Percentiles rank a stretch among this genome's conserved stretches.
Evolutionary conservation across 768 basidiomycete species (phyloP).

Genomic region (Gloeopeniophorella convolvens): DNA sequence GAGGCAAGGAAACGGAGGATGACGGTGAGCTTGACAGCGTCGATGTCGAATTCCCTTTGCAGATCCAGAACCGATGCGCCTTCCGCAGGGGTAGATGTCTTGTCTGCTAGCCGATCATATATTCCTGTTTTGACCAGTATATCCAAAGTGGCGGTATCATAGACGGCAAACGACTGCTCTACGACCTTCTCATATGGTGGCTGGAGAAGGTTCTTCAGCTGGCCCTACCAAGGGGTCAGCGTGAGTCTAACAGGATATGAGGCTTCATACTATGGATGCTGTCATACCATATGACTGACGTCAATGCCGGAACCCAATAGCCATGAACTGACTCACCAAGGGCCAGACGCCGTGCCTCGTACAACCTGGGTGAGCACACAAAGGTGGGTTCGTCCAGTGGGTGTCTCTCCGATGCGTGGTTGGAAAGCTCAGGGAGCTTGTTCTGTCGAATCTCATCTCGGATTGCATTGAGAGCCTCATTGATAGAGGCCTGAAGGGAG

Average conservation of each 20-base stretch:
- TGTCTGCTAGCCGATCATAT: constrained; percentile 15
- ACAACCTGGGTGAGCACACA: constrained; percentile 1
- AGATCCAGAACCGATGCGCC: constrained; percentile 18
- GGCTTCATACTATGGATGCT: no score
- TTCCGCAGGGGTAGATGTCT: neutral
- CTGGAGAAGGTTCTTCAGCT: constrained; percentile 19
- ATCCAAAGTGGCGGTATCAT: constrained; percentile 20
- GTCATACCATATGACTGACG: no score
- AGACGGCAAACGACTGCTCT: constrained; percentile 20
- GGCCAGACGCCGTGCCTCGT: constrained; percentile 4
- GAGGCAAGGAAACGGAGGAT: constrained; percentile 20
- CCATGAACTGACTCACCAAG: constrained; percentile 1
- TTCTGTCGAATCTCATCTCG: constrained; percentile 5
- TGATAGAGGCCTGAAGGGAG: constrained; percentile 21
- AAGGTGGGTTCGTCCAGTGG: constrained; percentile 4
- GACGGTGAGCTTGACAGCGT: constrained; percentile 15
- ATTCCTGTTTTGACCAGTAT: constrained; percentile 20
- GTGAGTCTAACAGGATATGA: neutral
- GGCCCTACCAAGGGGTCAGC: constrained; percentile 14
- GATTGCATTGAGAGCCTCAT: constrained; percentile 18
- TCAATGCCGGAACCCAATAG: neutral
- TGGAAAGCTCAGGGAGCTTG: constrained; percentile 1
- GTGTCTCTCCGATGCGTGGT: constrained; percentile 1
- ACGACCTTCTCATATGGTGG: constrained; percentile 21
- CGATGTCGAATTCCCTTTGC: constrained; percentile 15